These are phyloP conservation scores for Globisporangium canariense DNA, from an alignment of 352 stramenopile species.

Conservation along the genomic window DNA sequence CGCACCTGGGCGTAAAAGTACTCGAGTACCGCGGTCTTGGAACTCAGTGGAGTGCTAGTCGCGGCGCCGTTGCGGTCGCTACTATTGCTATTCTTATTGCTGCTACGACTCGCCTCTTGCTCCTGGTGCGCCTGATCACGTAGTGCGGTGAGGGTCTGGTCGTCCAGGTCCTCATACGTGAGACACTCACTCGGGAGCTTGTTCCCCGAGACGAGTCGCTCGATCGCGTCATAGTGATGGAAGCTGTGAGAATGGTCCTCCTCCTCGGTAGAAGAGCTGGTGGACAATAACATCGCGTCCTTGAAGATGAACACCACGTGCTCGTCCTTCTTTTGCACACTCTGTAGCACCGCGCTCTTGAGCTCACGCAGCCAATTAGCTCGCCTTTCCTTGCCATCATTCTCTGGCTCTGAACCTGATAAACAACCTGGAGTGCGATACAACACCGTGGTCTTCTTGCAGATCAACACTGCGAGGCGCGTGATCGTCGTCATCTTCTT, in stretches of 20 bases:
- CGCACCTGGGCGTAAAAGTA: slow-evolving; percentile 46
- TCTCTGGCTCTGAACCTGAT: not conserved
- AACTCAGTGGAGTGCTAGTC: slow-evolving; percentile 18
- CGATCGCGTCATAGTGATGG: slow-evolving; percentile 38
- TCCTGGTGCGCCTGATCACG: slow-evolving; percentile 24
- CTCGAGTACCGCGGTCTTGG: slow-evolving; percentile 43
- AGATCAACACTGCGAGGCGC: slow-evolving; percentile 51
- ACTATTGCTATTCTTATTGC: not conserved
- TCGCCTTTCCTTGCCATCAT: not conserved
- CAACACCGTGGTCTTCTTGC: slow-evolving; percentile 29
- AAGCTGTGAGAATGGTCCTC: not conserved
- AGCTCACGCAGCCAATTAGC: slow-evolving; percentile 33
- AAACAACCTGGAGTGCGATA: slow-evolving; percentile 22
- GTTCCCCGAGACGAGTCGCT: slow-evolving; percentile 43
- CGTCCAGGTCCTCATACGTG: slow-evolving; percentile 50
- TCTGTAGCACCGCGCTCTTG: slow-evolving; percentile 39
- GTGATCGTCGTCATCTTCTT: slow-evolving; percentile 53
- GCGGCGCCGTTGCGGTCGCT: not conserved
- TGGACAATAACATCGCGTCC: slow-evolving; percentile 26
- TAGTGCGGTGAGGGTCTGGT: slow-evolving; percentile 32
- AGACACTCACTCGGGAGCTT: slow-evolving; percentile 40
- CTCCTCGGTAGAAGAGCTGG: not conserved
- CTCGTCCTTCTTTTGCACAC: slow-evolving; percentile 32
- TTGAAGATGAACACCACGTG: slow-evolving; percentile 59
- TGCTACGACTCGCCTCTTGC: slow-evolving; percentile 5